These are phyloP conservation scores for Zizania palustris DNA, from an alignment of 202 grass and related monocot species.

Conservation along the genomic window DNA sequence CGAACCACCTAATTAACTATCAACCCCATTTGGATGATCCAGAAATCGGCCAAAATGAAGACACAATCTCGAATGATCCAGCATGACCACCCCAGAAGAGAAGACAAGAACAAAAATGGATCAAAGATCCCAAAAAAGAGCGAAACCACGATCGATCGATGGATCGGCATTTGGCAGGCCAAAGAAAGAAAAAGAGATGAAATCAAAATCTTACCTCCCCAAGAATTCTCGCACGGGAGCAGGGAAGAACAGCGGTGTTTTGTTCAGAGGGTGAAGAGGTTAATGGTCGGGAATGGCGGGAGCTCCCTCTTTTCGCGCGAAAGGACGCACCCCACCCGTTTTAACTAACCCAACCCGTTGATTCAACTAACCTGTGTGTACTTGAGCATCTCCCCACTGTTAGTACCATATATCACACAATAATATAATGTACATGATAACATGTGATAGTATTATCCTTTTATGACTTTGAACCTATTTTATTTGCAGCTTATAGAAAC, in stretches of 20 bases:
- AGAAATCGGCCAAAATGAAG: background rate
- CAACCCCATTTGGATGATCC: background rate
- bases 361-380: background rate
- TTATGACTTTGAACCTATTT: no score
- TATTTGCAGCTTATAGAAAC: no score
- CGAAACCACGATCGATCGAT: background rate
- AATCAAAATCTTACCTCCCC: constrained; percentile 35
- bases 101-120: background rate
- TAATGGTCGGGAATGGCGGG: constrained; percentile 41
- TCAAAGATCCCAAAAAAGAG: background rate
- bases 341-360: constrained; percentile 26
- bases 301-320: constrained; percentile 56
- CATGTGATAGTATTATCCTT: background rate
- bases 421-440: no score
- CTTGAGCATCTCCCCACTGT: constrained; percentile 21
- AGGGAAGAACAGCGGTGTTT: constrained; percentile 24
- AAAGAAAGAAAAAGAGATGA: background rate
- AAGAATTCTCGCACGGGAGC: constrained; percentile 7
- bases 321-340: constrained; percentile 41
- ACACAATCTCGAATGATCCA: background rate
- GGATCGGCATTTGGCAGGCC: background rate
- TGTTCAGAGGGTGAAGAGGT: constrained; percentile 26
- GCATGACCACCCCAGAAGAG: background rate
- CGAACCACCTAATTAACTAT: background rate
- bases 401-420: background rate